phyloP scores from a whole-genome alignment of 2,329 filamentous ascomycete genomes.

The Colletotrichum sp. region DNA sequence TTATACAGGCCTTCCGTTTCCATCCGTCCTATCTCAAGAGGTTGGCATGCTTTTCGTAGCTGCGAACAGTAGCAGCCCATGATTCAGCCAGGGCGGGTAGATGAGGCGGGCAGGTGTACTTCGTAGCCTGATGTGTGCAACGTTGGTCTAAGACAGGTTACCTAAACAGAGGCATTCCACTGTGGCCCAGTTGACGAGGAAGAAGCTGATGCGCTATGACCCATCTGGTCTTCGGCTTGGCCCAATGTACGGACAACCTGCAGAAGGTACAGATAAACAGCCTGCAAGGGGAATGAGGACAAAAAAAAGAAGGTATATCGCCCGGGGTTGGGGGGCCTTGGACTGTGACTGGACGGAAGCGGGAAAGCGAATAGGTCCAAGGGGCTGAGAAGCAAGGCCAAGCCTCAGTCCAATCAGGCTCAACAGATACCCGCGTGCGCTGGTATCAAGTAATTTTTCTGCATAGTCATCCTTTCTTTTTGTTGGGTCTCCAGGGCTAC shows the following conservation, averaged over 20 bases:
- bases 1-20: neutral
- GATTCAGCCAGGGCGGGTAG: neutral
- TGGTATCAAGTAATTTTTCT: neutral
- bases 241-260: neutral
- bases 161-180: neutral
- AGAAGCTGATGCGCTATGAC: neutral
- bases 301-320: neutral
- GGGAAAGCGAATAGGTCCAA: neutral
- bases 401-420: neutral
- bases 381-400: neutral
- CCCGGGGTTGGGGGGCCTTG: neutral
- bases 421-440: neutral
- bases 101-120: neutral
- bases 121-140: neutral
- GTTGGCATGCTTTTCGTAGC: neutral
- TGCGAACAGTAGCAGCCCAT: neutral
- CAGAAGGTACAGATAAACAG: neutral
- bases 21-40: neutral
- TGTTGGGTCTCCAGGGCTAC: neutral
- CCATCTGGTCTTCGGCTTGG: neutral
- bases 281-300: neutral
- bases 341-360: neutral
- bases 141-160: neutral
- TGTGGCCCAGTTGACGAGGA: neutral
- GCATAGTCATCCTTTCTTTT: neutral